Percentiles rank a stretch among this genome's conserved stretches.
phyloP scores from a whole-genome alignment of 768 basidiomycete species.

The Psilocybe sp. region DNA sequence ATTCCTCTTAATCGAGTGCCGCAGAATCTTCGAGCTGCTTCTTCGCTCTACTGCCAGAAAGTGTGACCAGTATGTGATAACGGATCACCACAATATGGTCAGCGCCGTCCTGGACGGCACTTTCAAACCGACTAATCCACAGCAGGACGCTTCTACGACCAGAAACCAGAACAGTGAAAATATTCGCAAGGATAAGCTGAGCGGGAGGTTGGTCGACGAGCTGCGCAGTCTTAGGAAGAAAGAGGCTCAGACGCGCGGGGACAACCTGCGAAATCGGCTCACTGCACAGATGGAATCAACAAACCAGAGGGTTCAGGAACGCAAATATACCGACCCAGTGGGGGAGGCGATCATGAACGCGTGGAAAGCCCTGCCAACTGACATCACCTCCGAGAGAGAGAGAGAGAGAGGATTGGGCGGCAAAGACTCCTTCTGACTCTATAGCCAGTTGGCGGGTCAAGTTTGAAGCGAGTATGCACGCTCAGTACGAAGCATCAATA shows the following conservation, averaged over 20 bases:
- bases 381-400: not conserved
- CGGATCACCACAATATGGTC: not conserved
- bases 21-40: not conserved
- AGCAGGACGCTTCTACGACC: not conserved
- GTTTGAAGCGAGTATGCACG: not conserved
- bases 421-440: too few relatives aligned
- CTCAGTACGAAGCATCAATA: not conserved
- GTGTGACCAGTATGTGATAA: not conserved
- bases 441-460: not conserved
- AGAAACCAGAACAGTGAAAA: not conserved
- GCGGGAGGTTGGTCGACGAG: not conserved
- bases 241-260: not conserved
- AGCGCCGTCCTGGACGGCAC: not conserved
- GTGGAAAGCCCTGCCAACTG: not conserved
- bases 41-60: not conserved
- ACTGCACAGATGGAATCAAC: not conserved
- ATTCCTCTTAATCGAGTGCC: slow-evolving; percentile 6
- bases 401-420: too few relatives aligned
- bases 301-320: not conserved
- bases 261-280: not conserved
- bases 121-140: not conserved
- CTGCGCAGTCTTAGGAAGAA: not conserved
- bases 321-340: slow-evolving; percentile 1
- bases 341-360: not conserved
- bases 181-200: slow-evolving; percentile 1